Percentiles rank a stretch among this genome's conserved stretches.
phyloP scores from a whole-genome alignment of 306 rosid species.

The Ormosia semicastrata region DNA sequence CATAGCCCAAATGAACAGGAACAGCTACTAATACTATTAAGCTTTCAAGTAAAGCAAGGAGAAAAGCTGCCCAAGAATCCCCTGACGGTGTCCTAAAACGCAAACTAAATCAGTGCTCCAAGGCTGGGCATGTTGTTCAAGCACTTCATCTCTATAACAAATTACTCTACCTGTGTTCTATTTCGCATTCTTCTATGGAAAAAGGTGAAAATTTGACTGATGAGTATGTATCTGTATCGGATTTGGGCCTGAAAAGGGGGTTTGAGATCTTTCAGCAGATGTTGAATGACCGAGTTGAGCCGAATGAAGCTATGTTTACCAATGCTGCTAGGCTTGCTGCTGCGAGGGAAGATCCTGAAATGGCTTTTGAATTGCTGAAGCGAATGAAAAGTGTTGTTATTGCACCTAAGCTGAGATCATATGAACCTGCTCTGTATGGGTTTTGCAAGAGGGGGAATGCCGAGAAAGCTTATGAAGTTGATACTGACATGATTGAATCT shows the following conservation, averaged over 20 bases:
- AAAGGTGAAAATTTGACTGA: slow-evolving; percentile 8
- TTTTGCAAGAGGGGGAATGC: slow-evolving; percentile 74
- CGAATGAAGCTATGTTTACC: slow-evolving; percentile 83
- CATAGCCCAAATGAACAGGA: too few relatives aligned
- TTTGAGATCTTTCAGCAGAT: slow-evolving; percentile 77
- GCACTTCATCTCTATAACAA: slow-evolving; percentile 70
- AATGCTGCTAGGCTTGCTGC: slow-evolving; percentile 80
- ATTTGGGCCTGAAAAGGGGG: slow-evolving; percentile 56
- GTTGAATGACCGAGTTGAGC: slow-evolving; percentile 54
- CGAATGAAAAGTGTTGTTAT: slow-evolving; percentile 63
- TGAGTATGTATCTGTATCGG: not conserved
- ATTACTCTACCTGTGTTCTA: slow-evolving; percentile 66
- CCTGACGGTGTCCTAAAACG: slow-evolving; percentile 53
- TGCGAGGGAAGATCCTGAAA: slow-evolving; percentile 70
- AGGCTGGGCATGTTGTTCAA: slow-evolving; percentile 44
- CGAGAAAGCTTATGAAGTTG: slow-evolving; percentile 73
- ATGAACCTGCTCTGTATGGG: slow-evolving; percentile 79
- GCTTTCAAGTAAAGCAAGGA: slow-evolving; percentile 39
- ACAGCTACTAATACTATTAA: not conserved
- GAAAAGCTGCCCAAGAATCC: slow-evolving; percentile 46
- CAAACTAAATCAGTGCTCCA: slow-evolving; percentile 60
- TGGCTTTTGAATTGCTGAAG: slow-evolving; percentile 80
- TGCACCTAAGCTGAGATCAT: slow-evolving; percentile 74
- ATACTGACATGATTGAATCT: slow-evolving; percentile 65
- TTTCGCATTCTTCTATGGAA: slow-evolving; percentile 26